These are phyloP conservation scores for Tylopilus microsporus DNA, from an alignment of 1,284 basidiomycete genomes.

Conservation along the genomic window DNA sequence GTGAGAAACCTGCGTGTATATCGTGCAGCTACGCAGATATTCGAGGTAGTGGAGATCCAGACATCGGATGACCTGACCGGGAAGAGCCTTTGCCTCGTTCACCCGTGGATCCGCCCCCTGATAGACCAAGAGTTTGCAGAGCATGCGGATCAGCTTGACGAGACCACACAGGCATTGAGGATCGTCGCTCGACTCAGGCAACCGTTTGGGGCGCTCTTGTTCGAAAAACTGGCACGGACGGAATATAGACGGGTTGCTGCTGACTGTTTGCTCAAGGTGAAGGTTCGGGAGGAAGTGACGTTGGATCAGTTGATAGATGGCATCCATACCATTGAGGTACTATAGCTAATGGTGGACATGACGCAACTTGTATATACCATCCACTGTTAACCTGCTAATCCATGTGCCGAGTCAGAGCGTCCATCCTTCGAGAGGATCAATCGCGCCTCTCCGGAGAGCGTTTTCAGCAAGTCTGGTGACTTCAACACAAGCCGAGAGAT, in stretches of 20 bases:
- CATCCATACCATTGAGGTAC: background rate
- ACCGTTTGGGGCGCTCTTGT: background rate
- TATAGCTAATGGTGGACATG: background rate
- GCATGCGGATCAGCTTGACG: too few species aligned
- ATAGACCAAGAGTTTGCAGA: background rate
- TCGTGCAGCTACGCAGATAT: too few species aligned
- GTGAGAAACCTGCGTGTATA: background rate
- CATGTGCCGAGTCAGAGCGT: too few species aligned
- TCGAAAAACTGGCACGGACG: background rate
- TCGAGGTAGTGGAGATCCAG: too few species aligned
- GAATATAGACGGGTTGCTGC: background rate
- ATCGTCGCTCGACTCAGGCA: background rate
- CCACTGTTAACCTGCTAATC: too few species aligned
- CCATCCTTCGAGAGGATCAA: too few species aligned
- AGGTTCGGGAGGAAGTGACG: background rate
- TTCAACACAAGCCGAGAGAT: too few species aligned
- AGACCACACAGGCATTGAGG: background rate
- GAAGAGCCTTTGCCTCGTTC: background rate
- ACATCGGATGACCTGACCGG: background rate
- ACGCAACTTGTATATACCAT: too few species aligned
- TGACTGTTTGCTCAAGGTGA: background rate
- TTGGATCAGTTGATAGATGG: background rate
- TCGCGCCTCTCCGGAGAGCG: too few species aligned
- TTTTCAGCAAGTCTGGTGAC: too few species aligned
- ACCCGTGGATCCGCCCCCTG: background rate